Base-by-base conservation (phyloP, 306 rosid genomes). In the Cicer bijugum region DNA sequence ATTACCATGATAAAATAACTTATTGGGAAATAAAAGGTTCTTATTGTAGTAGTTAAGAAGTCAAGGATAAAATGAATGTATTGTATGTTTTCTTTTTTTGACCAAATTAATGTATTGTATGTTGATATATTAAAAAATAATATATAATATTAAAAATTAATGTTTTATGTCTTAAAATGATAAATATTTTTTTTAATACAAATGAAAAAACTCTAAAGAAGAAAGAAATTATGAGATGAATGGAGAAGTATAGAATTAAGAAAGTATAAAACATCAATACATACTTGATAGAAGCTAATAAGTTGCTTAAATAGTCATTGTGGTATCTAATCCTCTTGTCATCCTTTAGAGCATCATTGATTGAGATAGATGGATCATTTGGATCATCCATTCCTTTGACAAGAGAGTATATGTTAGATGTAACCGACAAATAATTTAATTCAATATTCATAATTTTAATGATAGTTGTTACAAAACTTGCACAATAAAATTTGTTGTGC, bases 351-450 rank as follows among this genome's bases (percentile, higher is more conserved):
- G 92, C 92, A 16, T 84, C 82, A 80, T 87, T 67, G 15, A 84
- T 76, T 16, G 95, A 20, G 62, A 73, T 82, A 1, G 37, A 15
- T n/a, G 43, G 65, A 56, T 56, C 33, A 65, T 90, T 90, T 48
- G 91, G 84, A 79, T 92, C 98, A 80, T 92, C 96, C 97, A 92
- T 92, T 12, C 98, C 96, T 92, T 68, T 53, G 6, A 69, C 19
- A 35, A 68, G 8, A 47, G 2, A 15, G 14, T 3, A 8, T 16
- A 17, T 64, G 6, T 33, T 17, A 12, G 16, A 76, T 15, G 51
- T 57, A 67, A 4, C 12, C 28, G 12, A 53, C 46, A 28, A 23
- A n/a, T 35, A 23, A 23, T 35, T 35, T 5, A 33, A 33, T 52
- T 71, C 52, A 53, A 9, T 59, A 17, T 35, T 57, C 63, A 23